A percentile compares a stretch with the other conserved stretches of the same genome.
phyloP scores from a whole-genome alignment of 257 asterid species.

The Solanum commersonii region DNA sequence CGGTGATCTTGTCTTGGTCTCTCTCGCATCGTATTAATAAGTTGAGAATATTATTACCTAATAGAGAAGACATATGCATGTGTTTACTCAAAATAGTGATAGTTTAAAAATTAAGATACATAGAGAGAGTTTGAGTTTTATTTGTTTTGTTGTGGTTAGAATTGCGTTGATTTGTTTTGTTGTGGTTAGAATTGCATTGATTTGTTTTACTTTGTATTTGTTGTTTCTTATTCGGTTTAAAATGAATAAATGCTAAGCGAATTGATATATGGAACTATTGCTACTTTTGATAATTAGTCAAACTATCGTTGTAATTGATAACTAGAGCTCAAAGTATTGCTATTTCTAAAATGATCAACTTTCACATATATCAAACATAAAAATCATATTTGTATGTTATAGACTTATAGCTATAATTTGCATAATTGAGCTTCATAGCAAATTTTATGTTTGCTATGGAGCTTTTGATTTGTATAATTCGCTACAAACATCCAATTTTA shows the following conservation, averaged over 20 bases:
- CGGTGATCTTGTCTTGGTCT: not conserved
- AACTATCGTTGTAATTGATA: not conserved
- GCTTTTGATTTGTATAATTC: no score
- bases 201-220: no score
- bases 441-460: no score
- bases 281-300: not conserved
- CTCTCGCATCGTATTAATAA: not conserved
- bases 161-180: not conserved
- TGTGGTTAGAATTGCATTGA: not conserved
- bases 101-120: no score
- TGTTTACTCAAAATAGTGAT: not conserved
- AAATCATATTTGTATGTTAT: no score
- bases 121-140: not conserved
- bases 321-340: not conserved
- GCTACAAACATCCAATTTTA: no score
- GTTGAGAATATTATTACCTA: not conserved
- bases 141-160: not conserved
- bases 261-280: not conserved
- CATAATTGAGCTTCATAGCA: fast-evolving
- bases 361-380: no score
- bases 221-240: not conserved
- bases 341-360: no score
- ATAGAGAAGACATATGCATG: not conserved
- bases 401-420: no score
- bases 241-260: not conserved